Percentiles rank a stretch among this genome's conserved stretches.
These are phyloP conservation scores for Saitozyma podzolica DNA, from an alignment of 768 basidiomycete genomes.

Conservation along the genomic window DNA sequence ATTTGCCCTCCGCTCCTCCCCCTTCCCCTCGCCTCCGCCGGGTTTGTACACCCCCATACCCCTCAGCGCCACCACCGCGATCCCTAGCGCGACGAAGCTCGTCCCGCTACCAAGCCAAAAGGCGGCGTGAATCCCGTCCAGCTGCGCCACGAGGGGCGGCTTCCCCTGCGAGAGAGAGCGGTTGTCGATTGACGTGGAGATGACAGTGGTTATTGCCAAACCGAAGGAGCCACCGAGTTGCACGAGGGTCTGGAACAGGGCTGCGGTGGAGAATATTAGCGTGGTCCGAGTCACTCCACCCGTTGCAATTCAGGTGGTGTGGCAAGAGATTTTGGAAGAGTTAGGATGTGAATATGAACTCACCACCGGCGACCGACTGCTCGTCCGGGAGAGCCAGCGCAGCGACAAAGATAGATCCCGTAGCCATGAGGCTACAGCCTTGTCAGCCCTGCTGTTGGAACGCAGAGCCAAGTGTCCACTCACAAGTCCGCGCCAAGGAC, in stretches of 20 bases:
- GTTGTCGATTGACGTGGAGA: constrained; percentile 21
- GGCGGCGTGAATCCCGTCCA: constrained; percentile 36
- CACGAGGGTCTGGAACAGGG: constrained; percentile 44
- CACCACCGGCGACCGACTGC: constrained; percentile 37
- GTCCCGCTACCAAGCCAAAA: constrained; percentile 46
- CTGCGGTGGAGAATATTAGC: constrained; percentile 5
- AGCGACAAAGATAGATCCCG: constrained; percentile 42
- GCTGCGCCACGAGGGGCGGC: constrained; percentile 10
- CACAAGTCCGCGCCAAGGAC: constrained; percentile 46
- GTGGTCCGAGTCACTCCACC: neutral
- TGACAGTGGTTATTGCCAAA: constrained; percentile 41
- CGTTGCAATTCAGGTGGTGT: neutral
- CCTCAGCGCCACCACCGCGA: constrained; percentile 33
- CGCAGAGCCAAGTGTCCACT: neutral
- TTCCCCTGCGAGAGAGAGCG: constrained; percentile 16
- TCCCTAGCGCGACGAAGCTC: constrained; percentile 27
- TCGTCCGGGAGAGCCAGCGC: constrained; percentile 38
- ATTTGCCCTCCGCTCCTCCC: no score
- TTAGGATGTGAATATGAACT: no score
- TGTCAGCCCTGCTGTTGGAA: constrained; percentile 2
- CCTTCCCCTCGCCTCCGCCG: no score
- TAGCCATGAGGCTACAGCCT: constrained; percentile 39
- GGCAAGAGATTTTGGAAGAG: no score
- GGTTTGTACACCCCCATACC: constrained; percentile 29
- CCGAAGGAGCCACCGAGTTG: constrained; percentile 45